Conservation (phyloP, 768 basidiomycete species). For the Termitomyces sp. region DNA sequence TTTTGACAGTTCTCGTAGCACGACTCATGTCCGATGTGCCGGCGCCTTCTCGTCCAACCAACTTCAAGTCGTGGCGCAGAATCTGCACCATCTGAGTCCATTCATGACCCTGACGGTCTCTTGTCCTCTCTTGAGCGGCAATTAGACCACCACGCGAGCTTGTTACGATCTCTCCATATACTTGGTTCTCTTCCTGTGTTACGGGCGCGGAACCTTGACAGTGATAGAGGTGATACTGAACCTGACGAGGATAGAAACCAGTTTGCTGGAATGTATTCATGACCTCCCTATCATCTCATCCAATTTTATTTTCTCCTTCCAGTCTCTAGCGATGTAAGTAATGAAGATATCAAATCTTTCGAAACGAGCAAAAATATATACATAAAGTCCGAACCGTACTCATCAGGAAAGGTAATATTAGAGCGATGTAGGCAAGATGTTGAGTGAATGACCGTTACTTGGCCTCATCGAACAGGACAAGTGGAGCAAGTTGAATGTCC, state of each 20-base stretch:
- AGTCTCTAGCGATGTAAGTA: not conserved
- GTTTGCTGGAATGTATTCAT: conserved; percentile 62
- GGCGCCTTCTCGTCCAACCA: conserved; percentile 40
- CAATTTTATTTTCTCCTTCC: not conserved
- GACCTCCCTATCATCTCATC: conserved; percentile 10
- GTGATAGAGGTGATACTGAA: not conserved
- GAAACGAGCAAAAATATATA: conserved; percentile 1
- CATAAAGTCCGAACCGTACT: not conserved
- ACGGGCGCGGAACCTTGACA: not conserved
- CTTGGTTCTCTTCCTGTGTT: conserved; percentile 1
- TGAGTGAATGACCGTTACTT: too few species aligned
- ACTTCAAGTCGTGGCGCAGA: conserved; percentile 1
- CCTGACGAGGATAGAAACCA: conserved; percentile 29
- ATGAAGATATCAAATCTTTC: conserved; percentile 11
- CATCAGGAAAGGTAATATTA: not conserved
- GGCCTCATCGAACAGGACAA: conserved; percentile 3
- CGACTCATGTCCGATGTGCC: conserved; percentile 67
- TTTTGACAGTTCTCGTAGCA: conserved; percentile 36
- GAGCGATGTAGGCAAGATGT: not conserved
- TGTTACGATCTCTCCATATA: conserved; percentile 12
- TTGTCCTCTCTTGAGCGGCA: conserved; percentile 13
- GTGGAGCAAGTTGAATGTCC: not conserved
- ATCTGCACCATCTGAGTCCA: conserved; percentile 15
- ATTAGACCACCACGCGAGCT: conserved; percentile 7
- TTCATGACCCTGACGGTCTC: conserved; percentile 6